Evolutionary conservation across 2,329 filamentous ascomycete genomes (phyloP).

Genomic region (Aspergillus vadensis): DNA sequence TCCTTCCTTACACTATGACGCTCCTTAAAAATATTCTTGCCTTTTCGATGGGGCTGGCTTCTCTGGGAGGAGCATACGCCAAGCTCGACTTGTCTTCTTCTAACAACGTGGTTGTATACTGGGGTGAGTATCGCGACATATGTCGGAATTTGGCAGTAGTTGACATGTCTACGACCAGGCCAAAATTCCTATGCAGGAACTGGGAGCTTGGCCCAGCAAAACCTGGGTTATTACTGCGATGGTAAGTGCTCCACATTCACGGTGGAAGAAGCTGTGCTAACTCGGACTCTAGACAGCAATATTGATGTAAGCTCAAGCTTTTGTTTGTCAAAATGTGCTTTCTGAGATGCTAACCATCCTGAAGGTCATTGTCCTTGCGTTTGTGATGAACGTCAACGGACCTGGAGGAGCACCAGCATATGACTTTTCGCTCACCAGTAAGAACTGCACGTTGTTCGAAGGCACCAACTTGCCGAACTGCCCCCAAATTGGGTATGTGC

Average conservation of each 20-base stretch:
- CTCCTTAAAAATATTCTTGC: conserved; percentile 27
- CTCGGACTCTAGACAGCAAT: conserved; percentile 24
- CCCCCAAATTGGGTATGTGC: conserved; percentile 63
- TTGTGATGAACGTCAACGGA: conserved; percentile 60
- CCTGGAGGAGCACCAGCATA: conserved; percentile 53
- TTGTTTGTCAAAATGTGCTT: no score
- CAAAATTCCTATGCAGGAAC: conserved; percentile 62
- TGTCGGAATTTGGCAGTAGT: no score
- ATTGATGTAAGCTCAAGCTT: conserved; percentile 26
- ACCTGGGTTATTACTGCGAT: conserved; percentile 61
- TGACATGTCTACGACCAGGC: conserved; percentile 34
- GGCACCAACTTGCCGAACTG: conserved; percentile 63
- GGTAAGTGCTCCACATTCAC: conserved; percentile 44
- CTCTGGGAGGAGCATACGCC: conserved; percentile 38
- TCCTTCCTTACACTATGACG: conserved; percentile 28
- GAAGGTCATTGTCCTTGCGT: conserved; percentile 65
- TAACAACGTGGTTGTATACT: conserved; percentile 66
- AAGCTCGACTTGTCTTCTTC: conserved; percentile 48
- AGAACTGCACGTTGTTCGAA: conserved; percentile 61
- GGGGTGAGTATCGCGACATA: conserved; percentile 47
- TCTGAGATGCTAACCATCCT: conserved; percentile 13
- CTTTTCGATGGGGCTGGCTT: conserved; percentile 32
- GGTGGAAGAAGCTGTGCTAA: conserved; percentile 14
- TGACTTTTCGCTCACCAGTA: conserved; percentile 67
- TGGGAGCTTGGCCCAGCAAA: conserved; percentile 54